Base-by-base conservation (phyloP, 306 rosid genomes). In the Acacia melanoxylon region DNA sequence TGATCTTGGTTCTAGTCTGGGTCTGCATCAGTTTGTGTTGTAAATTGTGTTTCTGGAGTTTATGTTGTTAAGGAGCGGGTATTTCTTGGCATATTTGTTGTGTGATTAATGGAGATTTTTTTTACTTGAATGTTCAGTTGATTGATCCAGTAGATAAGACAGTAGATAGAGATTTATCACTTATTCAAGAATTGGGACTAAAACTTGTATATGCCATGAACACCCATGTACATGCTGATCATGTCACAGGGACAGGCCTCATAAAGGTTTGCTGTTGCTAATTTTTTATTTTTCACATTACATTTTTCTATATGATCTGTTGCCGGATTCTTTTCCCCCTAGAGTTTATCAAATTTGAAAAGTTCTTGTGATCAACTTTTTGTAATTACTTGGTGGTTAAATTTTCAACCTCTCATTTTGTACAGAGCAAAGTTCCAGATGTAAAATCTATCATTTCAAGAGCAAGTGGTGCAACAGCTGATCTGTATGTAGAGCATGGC, bases 151-250 rank as follows among this genome's bases (percentile, higher is more conserved):
- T 96, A 16, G 99, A 96, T 87, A 92, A 41, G 79, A 92, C 93
- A 33, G 97, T 92, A 83, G 97, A 96, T 52, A 92, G 98, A 86
- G 99, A 96, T 87, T 84, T 93, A 63, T 84, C 83, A n/a, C 89
- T 96, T 37, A 83, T 96, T 65, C 67, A 86, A 71, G 94, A 96
- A 76, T 54, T 92, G 75, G 98, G 98, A 4, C 61, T 96, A 85
- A 90, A 87, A 83, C 90, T 93, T 63, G 85, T 93, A 35, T 93
- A 89, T 71, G 99, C 97, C 78, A 61, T 92, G 89, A 96, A 96
- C 87, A 96, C 99, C 29, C 99, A 93, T 86, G 97, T 96, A 52
- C 99, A 96, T 78, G 98, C 99, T n/a, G 99, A 96, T 83, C 99
- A 96, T 89, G 91, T 96, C 20, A 96, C 98, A 46, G 99, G 99